Conservation (phyloP, 805 yeast species). For the Nakazawaea pomicola region DNA sequence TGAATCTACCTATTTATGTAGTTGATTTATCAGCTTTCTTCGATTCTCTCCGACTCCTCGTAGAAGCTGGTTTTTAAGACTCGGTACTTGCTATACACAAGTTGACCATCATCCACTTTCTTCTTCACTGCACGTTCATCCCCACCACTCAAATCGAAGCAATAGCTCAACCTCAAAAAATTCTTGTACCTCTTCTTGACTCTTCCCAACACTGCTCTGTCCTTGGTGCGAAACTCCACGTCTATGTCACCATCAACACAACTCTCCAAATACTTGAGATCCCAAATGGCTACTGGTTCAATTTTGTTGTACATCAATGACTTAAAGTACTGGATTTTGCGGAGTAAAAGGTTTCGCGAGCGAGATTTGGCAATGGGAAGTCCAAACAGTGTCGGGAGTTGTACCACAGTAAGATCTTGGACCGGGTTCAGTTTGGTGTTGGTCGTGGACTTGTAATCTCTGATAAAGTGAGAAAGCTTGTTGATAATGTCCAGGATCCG, state of each 20-base stretch:
- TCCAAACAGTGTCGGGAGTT: constrained; percentile 6
- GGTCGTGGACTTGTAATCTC: not conserved
- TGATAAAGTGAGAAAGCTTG: not conserved
- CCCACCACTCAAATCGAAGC: not conserved
- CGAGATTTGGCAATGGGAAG: constrained; percentile 4
- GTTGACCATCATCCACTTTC: not conserved
- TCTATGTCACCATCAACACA: constrained; percentile 1
- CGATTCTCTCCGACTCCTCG: not conserved
- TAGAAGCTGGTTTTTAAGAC: not conserved
- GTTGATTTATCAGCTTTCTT: too few relatives aligned
- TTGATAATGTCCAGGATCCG: not conserved
- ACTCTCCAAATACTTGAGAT: constrained; percentile 2
- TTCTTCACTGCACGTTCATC: too few relatives aligned
- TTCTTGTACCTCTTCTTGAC: constrained; percentile 5
- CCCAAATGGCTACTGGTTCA: constrained; percentile 1
- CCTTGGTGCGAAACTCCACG: not conserved
- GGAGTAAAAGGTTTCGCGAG: not conserved
- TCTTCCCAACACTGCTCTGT: not conserved
- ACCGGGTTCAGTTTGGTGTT: not conserved
- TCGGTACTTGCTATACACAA: constrained; percentile 2
- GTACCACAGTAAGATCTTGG: not conserved
- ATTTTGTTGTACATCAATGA: constrained; percentile 7
- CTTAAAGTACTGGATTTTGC: constrained; percentile 5
- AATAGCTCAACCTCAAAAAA: not conserved
- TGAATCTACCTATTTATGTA: too few relatives aligned